Evolutionary conservation across 192 early-diverging fungal genomes (phyloP), one percentile per base, ranked within the genome.

Genomic region (Rhizophagus clarus): DNA sequence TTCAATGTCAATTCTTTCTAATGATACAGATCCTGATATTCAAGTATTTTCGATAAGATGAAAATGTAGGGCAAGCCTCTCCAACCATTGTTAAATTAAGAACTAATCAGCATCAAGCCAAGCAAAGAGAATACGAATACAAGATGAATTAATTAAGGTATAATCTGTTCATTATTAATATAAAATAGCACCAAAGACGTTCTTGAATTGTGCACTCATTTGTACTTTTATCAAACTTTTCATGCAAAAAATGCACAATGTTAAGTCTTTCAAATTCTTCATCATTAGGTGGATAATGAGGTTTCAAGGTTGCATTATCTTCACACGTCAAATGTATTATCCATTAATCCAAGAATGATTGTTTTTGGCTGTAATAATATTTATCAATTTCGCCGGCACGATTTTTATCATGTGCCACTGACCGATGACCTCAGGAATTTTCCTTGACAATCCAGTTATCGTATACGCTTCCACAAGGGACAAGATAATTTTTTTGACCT

Each of bases 381-480:
- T 63, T 32, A 11, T 68, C 22, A 2, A 20, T 60, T 45, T 70
- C 72, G 37, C 77, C 32, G 73, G 40, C 74, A 68, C 76, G n/a
- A n/a, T n/a, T n/a, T n/a, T n/a, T n/a, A n/a, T n/a, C n/a, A n/a
- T n/a, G n/a, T n/a, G n/a, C n/a, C n/a, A n/a, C n/a, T n/a, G n/a
- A n/a, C n/a, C n/a, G 34, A 61, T 79, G 72, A 82, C 67, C 56
- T 74, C 29, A n/a, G n/a, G n/a, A n/a, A n/a, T n/a, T n/a, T n/a
- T n/a, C 56, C 17, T 56, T 68, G 62, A 26, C 14, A 42, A 80
- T 51, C 82, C 82, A 82, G 26, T 79, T 82, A 32, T 82, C 74
- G 24, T 82, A 82, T 6, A 80, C 72, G 61, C 82, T 79, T 34
- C 75, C 82, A 74, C 77, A 12, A 79, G 77, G 82, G 61, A 82